Percentiles rank a stretch among this genome's conserved stretches.
Evolutionary conservation across 2,329 filamentous ascomycete species (phyloP).

Genomic region (Sclerotinia minor): DNA sequence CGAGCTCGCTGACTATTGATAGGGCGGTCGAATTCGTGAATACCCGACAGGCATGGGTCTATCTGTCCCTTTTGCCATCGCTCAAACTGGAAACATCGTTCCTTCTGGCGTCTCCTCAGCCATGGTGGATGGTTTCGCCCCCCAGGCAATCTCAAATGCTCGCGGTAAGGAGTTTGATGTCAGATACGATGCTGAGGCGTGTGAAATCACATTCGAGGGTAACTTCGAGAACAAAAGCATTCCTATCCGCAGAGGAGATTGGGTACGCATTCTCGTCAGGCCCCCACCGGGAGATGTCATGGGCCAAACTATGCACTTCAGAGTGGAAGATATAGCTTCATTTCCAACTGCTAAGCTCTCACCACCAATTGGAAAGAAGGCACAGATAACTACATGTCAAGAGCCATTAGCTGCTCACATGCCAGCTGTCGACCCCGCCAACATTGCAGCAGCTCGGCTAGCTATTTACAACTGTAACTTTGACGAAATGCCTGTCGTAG

Average conservation of each 20-base stretch:
- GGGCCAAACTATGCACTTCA: slow-evolving; percentile 29
- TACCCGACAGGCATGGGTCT: slow-evolving; percentile 42
- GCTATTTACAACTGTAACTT: slow-evolving; percentile 56
- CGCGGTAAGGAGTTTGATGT: slow-evolving; percentile 24
- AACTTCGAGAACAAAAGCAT: slow-evolving; percentile 27
- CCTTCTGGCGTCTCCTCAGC: not conserved
- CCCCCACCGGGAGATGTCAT: slow-evolving; percentile 21
- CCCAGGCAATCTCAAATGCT: not conserved
- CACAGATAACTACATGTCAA: not conserved
- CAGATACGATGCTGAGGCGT: slow-evolving; percentile 29
- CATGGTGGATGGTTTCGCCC: not conserved
- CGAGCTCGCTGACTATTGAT: slow-evolving; percentile 14
- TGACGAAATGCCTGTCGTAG: slow-evolving; percentile 49
- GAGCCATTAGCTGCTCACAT: slow-evolving; percentile 30
- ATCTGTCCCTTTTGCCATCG: slow-evolving; percentile 34
- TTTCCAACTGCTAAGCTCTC: slow-evolving; percentile 38
- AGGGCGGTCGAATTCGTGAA: slow-evolving; percentile 35
- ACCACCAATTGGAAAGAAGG: slow-evolving; percentile 17
- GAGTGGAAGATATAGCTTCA: slow-evolving; percentile 35
- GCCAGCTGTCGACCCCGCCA: slow-evolving; percentile 33
- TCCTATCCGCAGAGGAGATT: slow-evolving; percentile 37
- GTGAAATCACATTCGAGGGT: slow-evolving; percentile 35
- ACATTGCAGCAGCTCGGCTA: slow-evolving; percentile 36
- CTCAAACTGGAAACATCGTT: not conserved
- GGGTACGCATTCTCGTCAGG: slow-evolving; percentile 33